These are phyloP conservation scores for Artomyces pyxidatus DNA, from an alignment of 768 basidiomycete species.

Conservation along the genomic window DNA sequence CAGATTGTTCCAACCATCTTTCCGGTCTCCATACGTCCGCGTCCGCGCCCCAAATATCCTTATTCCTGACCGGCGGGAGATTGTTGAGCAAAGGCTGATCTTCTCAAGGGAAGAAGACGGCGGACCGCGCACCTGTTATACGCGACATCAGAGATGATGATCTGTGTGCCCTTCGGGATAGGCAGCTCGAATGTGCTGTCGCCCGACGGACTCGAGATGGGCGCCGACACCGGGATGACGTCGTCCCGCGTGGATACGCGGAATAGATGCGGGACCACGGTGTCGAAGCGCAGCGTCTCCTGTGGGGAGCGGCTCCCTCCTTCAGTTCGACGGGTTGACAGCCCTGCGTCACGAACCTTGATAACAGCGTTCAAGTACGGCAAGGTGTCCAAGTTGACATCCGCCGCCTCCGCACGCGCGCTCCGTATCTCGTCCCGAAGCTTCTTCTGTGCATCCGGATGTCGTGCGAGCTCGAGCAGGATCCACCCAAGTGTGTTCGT, in stretches of 20 bases:
- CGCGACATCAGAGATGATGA: constrained; percentile 8
- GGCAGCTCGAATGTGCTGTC: not conserved
- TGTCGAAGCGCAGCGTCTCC: constrained; percentile 19
- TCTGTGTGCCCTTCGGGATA: constrained; percentile 1
- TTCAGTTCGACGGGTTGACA: too few relatives aligned
- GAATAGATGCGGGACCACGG: constrained; percentile 12
- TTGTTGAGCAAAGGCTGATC: not conserved
- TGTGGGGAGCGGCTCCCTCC: too few relatives aligned
- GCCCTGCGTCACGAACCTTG: constrained; percentile 14
- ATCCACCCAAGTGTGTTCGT: constrained; percentile 9
- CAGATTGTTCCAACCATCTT: constrained; percentile 6
- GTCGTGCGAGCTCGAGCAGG: constrained; percentile 7
- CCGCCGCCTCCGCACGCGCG: not conserved
- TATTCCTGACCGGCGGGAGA: not conserved
- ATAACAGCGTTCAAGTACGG: constrained; percentile 9
- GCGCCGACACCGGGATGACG: constrained; percentile 15
- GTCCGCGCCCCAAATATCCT: constrained; percentile 7
- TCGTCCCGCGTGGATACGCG: constrained; percentile 17
- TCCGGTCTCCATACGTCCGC: constrained; percentile 10
- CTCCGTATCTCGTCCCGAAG: constrained; percentile 14
- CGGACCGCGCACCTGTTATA: constrained; percentile 11
- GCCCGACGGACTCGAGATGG: constrained; percentile 2
- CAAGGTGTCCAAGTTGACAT: constrained; percentile 1
- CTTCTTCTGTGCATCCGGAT: constrained; percentile 3
- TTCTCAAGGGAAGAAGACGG: too few relatives aligned